Base-by-base conservation (phyloP, 1,284 basidiomycete genomes). In the Puccinia brachypodii region DNA sequence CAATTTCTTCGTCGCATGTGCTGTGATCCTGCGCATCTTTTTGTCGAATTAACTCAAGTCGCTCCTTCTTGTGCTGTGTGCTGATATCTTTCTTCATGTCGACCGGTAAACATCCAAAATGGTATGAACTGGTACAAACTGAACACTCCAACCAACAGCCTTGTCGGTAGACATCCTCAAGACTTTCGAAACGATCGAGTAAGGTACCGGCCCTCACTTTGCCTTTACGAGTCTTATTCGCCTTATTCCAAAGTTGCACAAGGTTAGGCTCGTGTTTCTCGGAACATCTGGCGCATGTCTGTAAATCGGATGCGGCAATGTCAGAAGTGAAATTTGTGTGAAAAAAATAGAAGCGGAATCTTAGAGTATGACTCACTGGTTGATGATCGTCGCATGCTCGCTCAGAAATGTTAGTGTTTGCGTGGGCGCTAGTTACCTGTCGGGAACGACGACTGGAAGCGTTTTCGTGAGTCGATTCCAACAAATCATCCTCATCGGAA, bases 101-200 rank as follows among this genome's bases (percentile, higher is more conserved):
- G 1, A 75, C 47, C 25, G 80, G 73, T 31, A 76, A 36, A 82
- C 80, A 82, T 19, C 80, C 80, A 44, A 74, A 82, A 75, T 82
- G 80, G 56, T 75, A 82, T 56, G 72, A 62, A 40, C 22, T 69
- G n/a, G 80, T 58, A 40, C 80, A 82, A 60, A n/a, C 28, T 44
- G 62, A 62, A 40, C 80, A 82, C 31, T 82, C 80, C 16, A 82
- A 62, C 80, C 80, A 82, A 69, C 72, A 75, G 16, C 80, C 80
- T 68, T 76, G 80, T 36, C 33, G 50, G 58, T 82, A 76, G 44
- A 82, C 40, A 42, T 82, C 80, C n/a, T 82, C 80, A 9, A 75
- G 50, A 31, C 19, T 76, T 40, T 38, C 62, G 66, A 76, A 82
- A 19, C 62, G 71, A 56, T 82, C 71, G 1, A 76, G 73, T 44